phyloP scores from a whole-genome alignment of 371 early-diverging fungal species.

The Mortierella sp. region DNA sequence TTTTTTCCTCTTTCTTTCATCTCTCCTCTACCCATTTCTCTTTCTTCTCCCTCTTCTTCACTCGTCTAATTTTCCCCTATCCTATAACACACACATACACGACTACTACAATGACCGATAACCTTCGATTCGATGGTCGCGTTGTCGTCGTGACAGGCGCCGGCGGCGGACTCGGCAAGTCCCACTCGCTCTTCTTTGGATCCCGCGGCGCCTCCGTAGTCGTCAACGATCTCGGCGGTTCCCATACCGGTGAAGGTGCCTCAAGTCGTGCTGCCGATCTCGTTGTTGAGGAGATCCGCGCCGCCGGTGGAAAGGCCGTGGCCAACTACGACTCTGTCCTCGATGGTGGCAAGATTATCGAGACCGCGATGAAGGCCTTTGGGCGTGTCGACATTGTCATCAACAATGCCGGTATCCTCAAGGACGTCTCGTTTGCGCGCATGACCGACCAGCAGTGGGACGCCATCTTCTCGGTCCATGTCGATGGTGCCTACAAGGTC shows the following conservation, averaged over 20 bases:
- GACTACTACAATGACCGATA: conserved; percentile 34
- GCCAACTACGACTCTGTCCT: conserved; percentile 98
- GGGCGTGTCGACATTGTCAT: conserved; percentile 96
- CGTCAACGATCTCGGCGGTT: conserved; percentile 94
- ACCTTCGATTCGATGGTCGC: conserved; percentile 86
- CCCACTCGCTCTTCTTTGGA: conserved; percentile 94
- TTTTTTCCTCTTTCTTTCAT: background rate
- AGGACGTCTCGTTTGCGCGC: conserved; percentile 95
- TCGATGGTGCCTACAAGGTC: conserved; percentile 95
- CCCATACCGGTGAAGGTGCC: conserved; percentile 84
- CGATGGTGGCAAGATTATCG: conserved; percentile 96
- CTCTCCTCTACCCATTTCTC: background rate
- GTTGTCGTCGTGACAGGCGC: conserved; percentile 98
- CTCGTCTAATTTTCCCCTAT: background rate
- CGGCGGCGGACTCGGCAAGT: conserved; percentile 94
- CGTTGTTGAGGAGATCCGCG: conserved; percentile 95
- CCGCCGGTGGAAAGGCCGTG: conserved; percentile 94
- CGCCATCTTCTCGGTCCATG: conserved; percentile 91
- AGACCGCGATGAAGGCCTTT: conserved; percentile 95
- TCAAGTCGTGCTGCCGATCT: conserved; percentile 90
- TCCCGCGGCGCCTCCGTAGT: conserved; percentile 91
- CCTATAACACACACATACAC: background rate
- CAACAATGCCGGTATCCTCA: conserved; percentile 98
- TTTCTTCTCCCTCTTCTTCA: background rate
- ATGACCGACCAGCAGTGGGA: conserved; percentile 99